Evolutionary conservation across 2,329 filamentous ascomycete species (phyloP).

Genomic region (Fusarium torreyae): DNA sequence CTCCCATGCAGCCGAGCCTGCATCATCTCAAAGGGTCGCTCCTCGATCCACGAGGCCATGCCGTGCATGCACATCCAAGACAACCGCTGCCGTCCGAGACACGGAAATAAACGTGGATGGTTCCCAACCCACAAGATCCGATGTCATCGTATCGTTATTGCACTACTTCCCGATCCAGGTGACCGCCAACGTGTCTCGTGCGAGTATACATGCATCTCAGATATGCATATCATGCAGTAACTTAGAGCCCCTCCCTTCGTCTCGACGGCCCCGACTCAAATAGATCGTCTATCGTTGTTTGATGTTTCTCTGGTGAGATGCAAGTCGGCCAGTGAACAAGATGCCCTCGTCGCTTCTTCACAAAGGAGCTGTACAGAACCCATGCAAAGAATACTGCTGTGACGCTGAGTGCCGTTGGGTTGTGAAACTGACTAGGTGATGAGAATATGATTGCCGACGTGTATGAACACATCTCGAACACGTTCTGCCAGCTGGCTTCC

Average conservation of each 20-base stretch:
- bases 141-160: constrained; percentile 44
- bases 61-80: constrained; percentile 43
- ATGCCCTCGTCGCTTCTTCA: constrained; percentile 53
- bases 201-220: constrained; percentile 14
- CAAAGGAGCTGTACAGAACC: constrained; percentile 52
- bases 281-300: constrained; percentile 43
- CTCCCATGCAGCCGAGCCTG: constrained; percentile 30
- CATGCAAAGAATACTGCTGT: constrained; percentile 61
- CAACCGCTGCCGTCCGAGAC: constrained; percentile 45
- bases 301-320: constrained; percentile 48
- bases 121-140: constrained; percentile 43
- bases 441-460: constrained; percentile 75
- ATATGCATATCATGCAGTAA: constrained; percentile 29
- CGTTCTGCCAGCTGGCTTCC: constrained; percentile 77
- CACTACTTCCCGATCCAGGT: constrained; percentile 46
- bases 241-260: constrained; percentile 42
- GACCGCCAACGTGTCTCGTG: constrained; percentile 48
- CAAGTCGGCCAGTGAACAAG: constrained; percentile 53
- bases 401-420: constrained; percentile 72
- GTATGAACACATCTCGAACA: constrained; percentile 79
- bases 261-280: constrained; percentile 39
- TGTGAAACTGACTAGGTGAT: constrained; percentile 74
- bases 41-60: constrained; percentile 43
- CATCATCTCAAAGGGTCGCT: constrained; percentile 41
- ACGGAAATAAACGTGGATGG: constrained; percentile 47